Evolutionary conservation across 352 stramenopile genomes (phyloP), one percentile per base, ranked within the genome.

Genomic region (Thalassiosira mediterranea): DNA sequence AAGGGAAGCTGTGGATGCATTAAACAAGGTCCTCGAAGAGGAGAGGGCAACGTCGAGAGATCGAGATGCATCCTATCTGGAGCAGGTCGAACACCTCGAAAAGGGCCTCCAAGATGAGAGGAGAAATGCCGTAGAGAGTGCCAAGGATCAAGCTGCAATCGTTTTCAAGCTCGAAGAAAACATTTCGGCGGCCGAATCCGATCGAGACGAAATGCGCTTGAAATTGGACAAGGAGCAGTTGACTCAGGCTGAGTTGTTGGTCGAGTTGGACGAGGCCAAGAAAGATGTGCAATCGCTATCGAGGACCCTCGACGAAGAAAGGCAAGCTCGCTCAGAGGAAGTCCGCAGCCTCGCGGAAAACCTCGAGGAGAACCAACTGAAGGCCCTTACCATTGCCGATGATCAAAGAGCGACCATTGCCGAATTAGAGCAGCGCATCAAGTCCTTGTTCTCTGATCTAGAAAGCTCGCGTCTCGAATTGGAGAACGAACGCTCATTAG

Each of bases 61-160:
- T 8, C 38, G 25, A 11, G 25, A 2, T 17, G 26, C 46, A n/a
- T 13, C 17, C 26, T 21, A 42, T 13, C 25, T 29, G 38, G 58
- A 67, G 7, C 38, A 56, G 28, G 31, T 57, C 10, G 13, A 5
- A 17, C 10, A 29, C 15, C 47, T 82, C 1, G 38, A 77, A 42
- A 23, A 72, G 48, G 11, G 21, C 26, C 66, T 76, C 28, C 21
- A 29, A 17, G 21, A 63, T n/a, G 57, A 76, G 48, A 17, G 46
- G 29, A 2, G 32, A 17, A 58, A 40, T 1, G 46, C 62, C 23
- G 2, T 51, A 21, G 49, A 62, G 7, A 26, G 7, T 15, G 7
- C 34, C 48, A 52, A 62, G n/a, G n/a, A 62, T 53, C 65, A 74
- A 1, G 25, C 13, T 11, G 29, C 32, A 7, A 17, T 23, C 32